Evolutionary conservation across 2,329 filamentous ascomycete species (phyloP).

Genomic region (Cercospora sp.): DNA sequence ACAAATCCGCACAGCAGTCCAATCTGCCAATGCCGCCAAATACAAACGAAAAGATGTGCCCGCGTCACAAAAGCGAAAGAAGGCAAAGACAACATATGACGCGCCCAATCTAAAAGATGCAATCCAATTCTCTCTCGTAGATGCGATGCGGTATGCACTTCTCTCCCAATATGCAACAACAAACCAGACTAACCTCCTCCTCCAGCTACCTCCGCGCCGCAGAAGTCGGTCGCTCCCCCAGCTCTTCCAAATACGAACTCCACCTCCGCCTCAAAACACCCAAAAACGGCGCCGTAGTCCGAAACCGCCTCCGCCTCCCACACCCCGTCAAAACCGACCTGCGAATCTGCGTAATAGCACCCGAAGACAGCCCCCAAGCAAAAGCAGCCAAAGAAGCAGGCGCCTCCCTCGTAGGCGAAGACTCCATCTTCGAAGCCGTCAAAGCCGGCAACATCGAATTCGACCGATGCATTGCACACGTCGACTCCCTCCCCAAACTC

Average conservation of each 20-base stretch:
- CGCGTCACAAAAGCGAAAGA: conserved; percentile 61
- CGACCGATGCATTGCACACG: conserved; percentile 84
- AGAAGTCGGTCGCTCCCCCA: conserved; percentile 80
- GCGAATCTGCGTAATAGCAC: conserved; percentile 85
- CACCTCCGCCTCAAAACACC: conserved; percentile 77
- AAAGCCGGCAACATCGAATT: conserved; percentile 77
- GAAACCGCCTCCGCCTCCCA: conserved; percentile 83
- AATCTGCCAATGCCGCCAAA: conserved; percentile 43
- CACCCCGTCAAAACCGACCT: conserved; percentile 87
- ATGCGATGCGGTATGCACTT: conserved; percentile 76
- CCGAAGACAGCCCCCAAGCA: conserved; percentile 73
- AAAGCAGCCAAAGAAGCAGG: conserved; percentile 74
- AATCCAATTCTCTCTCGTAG: conserved; percentile 77
- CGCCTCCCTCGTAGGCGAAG: conserved; percentile 80
- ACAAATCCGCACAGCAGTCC: conserved; percentile 44
- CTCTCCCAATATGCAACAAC: background rate
- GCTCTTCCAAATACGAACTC: conserved; percentile 81
- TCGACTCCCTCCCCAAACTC: conserved; percentile 72
- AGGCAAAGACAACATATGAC: conserved; percentile 66
- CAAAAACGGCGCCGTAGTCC: conserved; percentile 83
- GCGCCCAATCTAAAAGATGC: conserved; percentile 63
- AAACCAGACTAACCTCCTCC: background rate
- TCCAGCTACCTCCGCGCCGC: conserved; percentile 82
- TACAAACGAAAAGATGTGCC: conserved; percentile 46
- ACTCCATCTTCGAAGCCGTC: conserved; percentile 79